Conservation (phyloP, 78 protist genomes). For the Carpediemonas membranifera region DNA sequence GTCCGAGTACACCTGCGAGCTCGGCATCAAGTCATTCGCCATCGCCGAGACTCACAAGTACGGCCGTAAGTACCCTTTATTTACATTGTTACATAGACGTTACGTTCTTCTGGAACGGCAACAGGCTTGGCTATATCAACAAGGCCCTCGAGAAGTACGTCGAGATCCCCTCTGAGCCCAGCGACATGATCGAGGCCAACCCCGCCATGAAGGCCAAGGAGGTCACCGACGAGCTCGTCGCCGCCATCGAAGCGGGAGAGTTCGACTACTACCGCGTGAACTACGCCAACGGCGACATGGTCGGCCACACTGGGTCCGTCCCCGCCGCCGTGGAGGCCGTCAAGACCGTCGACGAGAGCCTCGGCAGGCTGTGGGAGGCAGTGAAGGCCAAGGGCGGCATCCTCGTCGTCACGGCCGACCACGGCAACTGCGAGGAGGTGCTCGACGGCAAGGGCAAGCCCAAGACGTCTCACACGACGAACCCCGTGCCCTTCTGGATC, state of each 20-base stretch:
- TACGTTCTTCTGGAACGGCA: slow-evolving; percentile 62
- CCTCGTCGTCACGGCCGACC: slow-evolving; percentile 44
- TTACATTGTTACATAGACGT: slow-evolving; percentile 57
- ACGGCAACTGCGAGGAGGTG: slow-evolving; percentile 57
- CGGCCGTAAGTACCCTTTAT: no score
- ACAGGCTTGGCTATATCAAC: slow-evolving; percentile 28
- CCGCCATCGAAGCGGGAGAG: slow-evolving; percentile 7
- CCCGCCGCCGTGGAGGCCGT: slow-evolving; percentile 10
- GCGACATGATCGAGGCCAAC: slow-evolving; percentile 13
- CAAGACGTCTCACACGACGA: slow-evolving; percentile 31
- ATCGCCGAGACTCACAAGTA: slow-evolving; percentile 59
- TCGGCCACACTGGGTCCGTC: slow-evolving; percentile 55
- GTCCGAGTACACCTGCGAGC: slow-evolving; percentile 1
- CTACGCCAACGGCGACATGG: slow-evolving; percentile 61
- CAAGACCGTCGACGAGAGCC: slow-evolving; percentile 29
- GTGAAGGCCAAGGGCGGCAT: slow-evolving; percentile 14
- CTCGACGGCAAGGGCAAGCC: slow-evolving; percentile 9
- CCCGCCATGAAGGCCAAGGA: slow-evolving; percentile 54
- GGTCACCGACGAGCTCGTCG: slow-evolving; percentile 35
- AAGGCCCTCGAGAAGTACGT: slow-evolving; percentile 12
- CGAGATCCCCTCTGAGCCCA: not conserved
- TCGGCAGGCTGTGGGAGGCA: slow-evolving; percentile 9
- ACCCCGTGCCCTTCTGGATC: slow-evolving; percentile 17
- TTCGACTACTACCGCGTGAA: slow-evolving; percentile 32
- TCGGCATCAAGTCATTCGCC: slow-evolving; percentile 19